phyloP scores from a whole-genome alignment of 1,284 basidiomycete species.

The Fomitopsis pinicola region DNA sequence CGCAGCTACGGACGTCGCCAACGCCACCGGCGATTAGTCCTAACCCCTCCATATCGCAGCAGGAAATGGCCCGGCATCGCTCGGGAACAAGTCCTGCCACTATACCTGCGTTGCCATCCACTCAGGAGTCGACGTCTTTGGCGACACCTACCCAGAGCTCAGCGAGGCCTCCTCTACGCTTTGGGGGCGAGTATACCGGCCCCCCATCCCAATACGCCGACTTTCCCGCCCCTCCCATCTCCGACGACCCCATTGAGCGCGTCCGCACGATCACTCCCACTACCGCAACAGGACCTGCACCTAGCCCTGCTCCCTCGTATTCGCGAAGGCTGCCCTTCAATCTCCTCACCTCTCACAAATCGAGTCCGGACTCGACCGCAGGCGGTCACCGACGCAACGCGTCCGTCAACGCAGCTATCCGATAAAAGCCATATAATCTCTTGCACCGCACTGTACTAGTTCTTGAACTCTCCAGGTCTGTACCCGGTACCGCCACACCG shows the following conservation, averaged over 20 bases:
- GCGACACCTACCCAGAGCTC: slow-evolving; percentile 25
- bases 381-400: slow-evolving; percentile 53
- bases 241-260: slow-evolving; percentile 22
- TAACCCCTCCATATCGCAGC: slow-evolving; percentile 29
- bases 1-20: slow-evolving; percentile 55
- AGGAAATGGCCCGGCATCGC: slow-evolving; percentile 50
- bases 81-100: slow-evolving; percentile 65
- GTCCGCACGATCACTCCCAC: slow-evolving; percentile 5
- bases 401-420: slow-evolving; percentile 53
- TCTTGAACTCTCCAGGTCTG: slow-evolving; percentile 4
- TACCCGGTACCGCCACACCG: not conserved
- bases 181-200: slow-evolving; percentile 44
- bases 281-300: slow-evolving; percentile 31
- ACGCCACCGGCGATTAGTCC: slow-evolving; percentile 30
- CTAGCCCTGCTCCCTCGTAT: slow-evolving; percentile 35
- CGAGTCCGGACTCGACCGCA: slow-evolving; percentile 37
- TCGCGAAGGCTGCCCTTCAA: slow-evolving; percentile 65
- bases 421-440: slow-evolving; percentile 10
- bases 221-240: slow-evolving; percentile 60
- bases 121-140: slow-evolving; percentile 12
- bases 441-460: not conserved
- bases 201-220: slow-evolving; percentile 66
- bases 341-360: slow-evolving; percentile 42
- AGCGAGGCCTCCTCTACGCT: slow-evolving; percentile 16
- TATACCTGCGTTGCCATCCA: slow-evolving; percentile 32